These are phyloP conservation scores for Paracamarosporium sp. DNA, from an alignment of 2,329 filamentous ascomycete genomes.

Conservation along the genomic window DNA sequence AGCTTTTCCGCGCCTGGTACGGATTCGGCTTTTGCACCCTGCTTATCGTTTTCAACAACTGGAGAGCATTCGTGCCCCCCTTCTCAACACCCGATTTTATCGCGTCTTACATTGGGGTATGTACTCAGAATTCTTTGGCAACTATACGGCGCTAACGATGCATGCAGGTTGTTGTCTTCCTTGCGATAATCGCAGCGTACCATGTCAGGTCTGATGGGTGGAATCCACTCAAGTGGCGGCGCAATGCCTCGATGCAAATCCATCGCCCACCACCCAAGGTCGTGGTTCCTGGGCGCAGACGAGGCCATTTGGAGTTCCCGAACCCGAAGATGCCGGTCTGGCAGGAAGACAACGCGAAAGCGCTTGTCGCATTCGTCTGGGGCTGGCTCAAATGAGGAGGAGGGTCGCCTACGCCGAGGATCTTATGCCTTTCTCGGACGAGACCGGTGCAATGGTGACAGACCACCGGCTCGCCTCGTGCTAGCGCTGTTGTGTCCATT, in stretches of 20 bases:
- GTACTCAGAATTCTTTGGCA: not conserved
- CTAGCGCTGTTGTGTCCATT: not conserved
- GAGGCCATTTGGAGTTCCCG: slow-evolving; percentile 30
- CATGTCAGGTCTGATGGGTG: slow-evolving; percentile 34
- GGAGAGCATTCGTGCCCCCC: slow-evolving; percentile 28
- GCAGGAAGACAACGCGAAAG: slow-evolving; percentile 31
- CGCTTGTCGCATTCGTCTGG: slow-evolving; percentile 31
- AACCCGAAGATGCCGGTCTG: slow-evolving; percentile 32
- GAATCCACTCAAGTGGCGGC: slow-evolving; percentile 33
- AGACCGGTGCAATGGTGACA: not conserved
- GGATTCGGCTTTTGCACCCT: slow-evolving; percentile 31
- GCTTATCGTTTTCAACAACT: slow-evolving; percentile 35
- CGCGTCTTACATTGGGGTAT: slow-evolving; percentile 32
- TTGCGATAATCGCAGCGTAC: slow-evolving; percentile 31
- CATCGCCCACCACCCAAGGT: slow-evolving; percentile 33
- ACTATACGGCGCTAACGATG: not conserved
- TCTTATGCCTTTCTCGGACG: not conserved
- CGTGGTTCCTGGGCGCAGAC: slow-evolving; percentile 29
- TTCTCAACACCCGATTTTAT: slow-evolving; percentile 21
- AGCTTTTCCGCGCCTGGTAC: slow-evolving; percentile 34
- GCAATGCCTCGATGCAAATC: slow-evolving; percentile 37
- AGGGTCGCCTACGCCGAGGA: not conserved
- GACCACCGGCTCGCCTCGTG: slow-evolving; percentile 3
- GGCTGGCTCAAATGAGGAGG: slow-evolving; percentile 32
- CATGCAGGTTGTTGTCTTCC: slow-evolving; percentile 27